Evolutionary conservation across 2,329 filamentous ascomycete species (phyloP), one percentile per base, ranked within the genome.

Genomic region (Rhexocercosporidium sp.): DNA sequence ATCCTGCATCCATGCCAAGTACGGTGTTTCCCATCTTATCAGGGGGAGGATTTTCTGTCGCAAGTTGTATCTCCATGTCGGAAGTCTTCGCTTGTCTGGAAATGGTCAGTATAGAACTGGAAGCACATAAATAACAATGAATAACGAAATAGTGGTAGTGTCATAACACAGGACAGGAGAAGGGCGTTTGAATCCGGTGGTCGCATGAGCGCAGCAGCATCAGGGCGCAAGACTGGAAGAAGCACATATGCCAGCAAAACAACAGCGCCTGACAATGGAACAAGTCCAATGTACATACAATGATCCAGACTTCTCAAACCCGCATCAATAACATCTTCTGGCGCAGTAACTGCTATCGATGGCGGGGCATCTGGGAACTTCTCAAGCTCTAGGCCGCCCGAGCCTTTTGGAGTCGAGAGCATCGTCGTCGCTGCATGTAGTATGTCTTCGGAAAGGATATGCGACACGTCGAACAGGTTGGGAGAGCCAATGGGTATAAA

Each of bases 11-110:
- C 88, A 90, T 66, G 95, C 95, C 20, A 99, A 89, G 80, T 97
- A 96, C 1, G 94, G 95, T 34, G 96, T 99, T 82, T 99, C 96
- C 90, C 91, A 94, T 78, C 96, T 90, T 65, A 98, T 89, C 66
- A 98, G 85, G 69, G 95, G 95, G 67, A 99, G 89, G 66, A 95
- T 84, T 74, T 83, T 84, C 79, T 97, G 91, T 78, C 96, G 93
- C 73, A 97, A 81, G 69, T 84, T 82, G 82, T 97, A 97, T 75
- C 96, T 90, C 96, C 96, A 98, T 85, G 80, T 80, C 64, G 96
- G 94, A 66, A 99, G 88, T 72, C 89, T 89, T 78, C 89, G 88
- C 76, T 91, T 93, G 81, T 97, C 94, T 97, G 76, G 14, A 49
- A 37, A 25, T 3, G 16, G 16, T 63, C 37, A 63, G 11, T 27